Conservation (phyloP, 2,329 filamentous ascomycete species). For the Neurospora sp. region DNA sequence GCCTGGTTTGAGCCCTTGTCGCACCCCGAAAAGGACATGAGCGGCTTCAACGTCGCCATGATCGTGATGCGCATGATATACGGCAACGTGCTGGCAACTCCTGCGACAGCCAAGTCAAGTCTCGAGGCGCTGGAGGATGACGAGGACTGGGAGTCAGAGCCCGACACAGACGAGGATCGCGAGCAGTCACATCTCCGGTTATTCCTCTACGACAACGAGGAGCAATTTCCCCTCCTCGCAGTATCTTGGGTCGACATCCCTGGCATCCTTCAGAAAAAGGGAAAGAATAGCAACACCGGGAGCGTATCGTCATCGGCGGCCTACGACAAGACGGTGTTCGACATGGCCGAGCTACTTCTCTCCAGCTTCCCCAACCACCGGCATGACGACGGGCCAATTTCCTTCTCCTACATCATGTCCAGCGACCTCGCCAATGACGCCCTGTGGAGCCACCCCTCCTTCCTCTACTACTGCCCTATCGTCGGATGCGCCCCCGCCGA, state of each 20-base stretch:
- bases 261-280: neutral
- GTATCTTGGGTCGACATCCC: neutral
- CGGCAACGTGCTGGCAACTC: neutral
- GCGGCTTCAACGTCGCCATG: neutral
- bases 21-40: neutral
- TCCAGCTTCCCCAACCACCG: neutral
- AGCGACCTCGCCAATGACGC: neutral
- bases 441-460: neutral
- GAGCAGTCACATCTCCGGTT: neutral
- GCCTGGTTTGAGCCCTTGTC: neutral
- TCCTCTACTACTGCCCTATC: neutral
- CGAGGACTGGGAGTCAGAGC: neutral
- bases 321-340: neutral
- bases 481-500: neutral
- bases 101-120: neutral
- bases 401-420: neutral
- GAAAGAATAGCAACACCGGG: neutral
- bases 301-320: neutral
- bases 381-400: neutral
- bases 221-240: neutral
- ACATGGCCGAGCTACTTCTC: neutral
- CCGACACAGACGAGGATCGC: neutral
- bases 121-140: neutral
- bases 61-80: neutral
- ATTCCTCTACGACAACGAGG: neutral